Percentiles rank a stretch among this genome's conserved stretches.
phyloP scores from a whole-genome alignment of 345 rosid genomes.

The Draba incana region DNA sequence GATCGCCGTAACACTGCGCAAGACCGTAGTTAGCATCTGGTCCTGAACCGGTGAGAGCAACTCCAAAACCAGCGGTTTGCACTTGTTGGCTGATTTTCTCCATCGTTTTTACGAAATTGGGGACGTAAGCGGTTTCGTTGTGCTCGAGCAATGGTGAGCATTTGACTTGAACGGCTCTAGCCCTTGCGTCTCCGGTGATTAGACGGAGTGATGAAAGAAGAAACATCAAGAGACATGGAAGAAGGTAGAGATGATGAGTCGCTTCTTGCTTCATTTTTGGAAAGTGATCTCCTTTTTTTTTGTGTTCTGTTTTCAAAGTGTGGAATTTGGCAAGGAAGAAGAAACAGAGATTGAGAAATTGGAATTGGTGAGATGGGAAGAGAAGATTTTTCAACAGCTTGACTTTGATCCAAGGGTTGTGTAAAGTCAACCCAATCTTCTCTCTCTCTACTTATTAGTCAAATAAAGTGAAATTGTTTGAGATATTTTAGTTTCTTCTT shows the following conservation, averaged over 20 bases:
- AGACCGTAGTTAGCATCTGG: conserved; percentile 74
- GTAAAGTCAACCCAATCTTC: conserved; percentile 17
- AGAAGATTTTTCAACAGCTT: conserved; percentile 28
- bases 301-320: conserved; percentile 2
- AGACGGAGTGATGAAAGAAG: conserved; percentile 28
- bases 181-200: conserved; percentile 62
- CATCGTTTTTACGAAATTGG: conserved; percentile 81
- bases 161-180: conserved; percentile 46
- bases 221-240: conserved; percentile 22
- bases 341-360: not conserved
- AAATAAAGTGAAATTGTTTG: not conserved
- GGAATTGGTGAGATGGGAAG: not conserved
- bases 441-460: conserved; percentile 34
- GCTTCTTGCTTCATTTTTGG: conserved; percentile 38
- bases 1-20: conserved; percentile 90
- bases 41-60: conserved; percentile 68
- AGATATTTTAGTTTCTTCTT: conserved; percentile 18
- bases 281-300: not conserved
- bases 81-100: conserved; percentile 75
- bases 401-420: conserved; percentile 12
- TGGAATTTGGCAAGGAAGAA: not conserved
- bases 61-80: conserved; percentile 62
- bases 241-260: conserved; percentile 24
- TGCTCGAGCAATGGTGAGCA: conserved; percentile 60
- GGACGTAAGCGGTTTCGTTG: conserved; percentile 63